phyloP scores from a whole-genome alignment of 345 rosid species.

The Physaria fendleri region DNA sequence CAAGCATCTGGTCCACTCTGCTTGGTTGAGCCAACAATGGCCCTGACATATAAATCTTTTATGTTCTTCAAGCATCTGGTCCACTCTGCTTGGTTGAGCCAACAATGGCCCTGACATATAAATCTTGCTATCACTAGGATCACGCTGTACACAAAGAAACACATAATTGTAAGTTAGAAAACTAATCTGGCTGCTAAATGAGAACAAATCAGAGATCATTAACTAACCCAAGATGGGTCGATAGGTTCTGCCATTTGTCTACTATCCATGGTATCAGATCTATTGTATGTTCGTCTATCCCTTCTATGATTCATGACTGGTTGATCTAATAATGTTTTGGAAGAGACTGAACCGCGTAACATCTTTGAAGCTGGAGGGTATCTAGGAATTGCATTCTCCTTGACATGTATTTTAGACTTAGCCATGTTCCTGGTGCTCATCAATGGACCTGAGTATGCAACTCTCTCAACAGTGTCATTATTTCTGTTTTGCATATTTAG shows the following conservation, averaged over 20 bases:
- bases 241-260: slow-evolving; percentile 19
- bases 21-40: slow-evolving; percentile 59
- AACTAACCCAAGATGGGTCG: slow-evolving; percentile 30
- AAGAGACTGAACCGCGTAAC: slow-evolving; percentile 6
- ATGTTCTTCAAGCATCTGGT: slow-evolving; percentile 80
- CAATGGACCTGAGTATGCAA: slow-evolving; percentile 25
- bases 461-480: slow-evolving; percentile 15
- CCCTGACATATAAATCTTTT: slow-evolving; percentile 82
- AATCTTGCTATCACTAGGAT: slow-evolving; percentile 58
- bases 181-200: neutral
- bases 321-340: slow-evolving; percentile 13
- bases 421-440: slow-evolving; percentile 11
- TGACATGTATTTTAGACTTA: slow-evolving; percentile 5
- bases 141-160: slow-evolving; percentile 31
- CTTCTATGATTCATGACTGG: slow-evolving; percentile 5
- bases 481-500: neutral
- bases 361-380: neutral
- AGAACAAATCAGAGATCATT: neutral
- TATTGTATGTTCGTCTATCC: slow-evolving; percentile 18
- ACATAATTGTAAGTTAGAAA: neutral
- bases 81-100: slow-evolving; percentile 58
- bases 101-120: slow-evolving; percentile 71
- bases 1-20: slow-evolving; percentile 73
- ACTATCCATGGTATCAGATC: slow-evolving; percentile 28
- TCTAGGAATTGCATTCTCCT: slow-evolving; percentile 24